phyloP scores from a whole-genome alignment of 208 protist genomes.

The Trypanosomatidae sp. region DNA sequence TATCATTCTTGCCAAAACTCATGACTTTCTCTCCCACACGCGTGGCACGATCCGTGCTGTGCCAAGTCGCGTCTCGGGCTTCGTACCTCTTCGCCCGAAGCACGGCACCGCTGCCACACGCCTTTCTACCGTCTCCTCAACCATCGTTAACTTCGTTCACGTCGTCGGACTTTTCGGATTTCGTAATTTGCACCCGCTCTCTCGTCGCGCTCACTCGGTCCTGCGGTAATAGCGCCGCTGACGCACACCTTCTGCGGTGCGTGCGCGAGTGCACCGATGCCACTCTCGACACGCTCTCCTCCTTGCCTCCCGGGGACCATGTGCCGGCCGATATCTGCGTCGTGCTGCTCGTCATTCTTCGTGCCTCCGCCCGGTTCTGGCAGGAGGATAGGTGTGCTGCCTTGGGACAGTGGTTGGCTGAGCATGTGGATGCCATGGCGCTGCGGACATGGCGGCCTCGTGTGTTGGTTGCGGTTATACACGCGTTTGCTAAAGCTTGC shows the following conservation, averaged over 20 bases:
- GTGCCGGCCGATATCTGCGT: slow-evolving; percentile 33
- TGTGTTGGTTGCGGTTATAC: slow-evolving; percentile 46
- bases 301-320: slow-evolving; percentile 19
- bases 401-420: slow-evolving; percentile 37
- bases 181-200: slow-evolving; percentile 25
- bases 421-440: slow-evolving; percentile 30
- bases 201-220: slow-evolving; percentile 14
- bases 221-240: neutral
- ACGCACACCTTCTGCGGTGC: slow-evolving; percentile 8
- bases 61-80: slow-evolving; percentile 19
- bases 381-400: slow-evolving; percentile 13
- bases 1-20: neutral
- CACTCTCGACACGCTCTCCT: slow-evolving; percentile 22
- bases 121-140: neutral
- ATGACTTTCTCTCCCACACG: neutral
- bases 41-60: slow-evolving; percentile 1
- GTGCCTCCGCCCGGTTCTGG: slow-evolving; percentile 26
- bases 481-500: slow-evolving; percentile 55
- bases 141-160: neutral
- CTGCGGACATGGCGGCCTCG: slow-evolving; percentile 50
- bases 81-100: slow-evolving; percentile 3
- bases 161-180: slow-evolving; percentile 4
- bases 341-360: slow-evolving; percentile 36
- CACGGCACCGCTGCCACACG: neutral
- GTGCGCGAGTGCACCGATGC: slow-evolving; percentile 7